Conservation (phyloP, 306 rosid genomes). For the Nissolia schottii region DNA sequence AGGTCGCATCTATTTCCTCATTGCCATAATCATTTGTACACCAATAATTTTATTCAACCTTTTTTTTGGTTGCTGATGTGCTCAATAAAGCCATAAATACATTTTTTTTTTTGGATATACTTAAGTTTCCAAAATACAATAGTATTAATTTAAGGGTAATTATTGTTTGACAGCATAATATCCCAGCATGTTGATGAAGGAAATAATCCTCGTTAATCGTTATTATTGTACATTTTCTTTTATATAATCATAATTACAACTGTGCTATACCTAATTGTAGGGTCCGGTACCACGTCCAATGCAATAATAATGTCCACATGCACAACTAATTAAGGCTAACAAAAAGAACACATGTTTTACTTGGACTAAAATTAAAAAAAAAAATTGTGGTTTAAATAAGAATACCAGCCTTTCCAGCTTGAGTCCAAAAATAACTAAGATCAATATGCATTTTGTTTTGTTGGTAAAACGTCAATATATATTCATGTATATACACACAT, state of each 20-base stretch:
- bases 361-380: no score
- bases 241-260: background rate
- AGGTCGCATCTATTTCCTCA: slow-evolving; percentile 15
- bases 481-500: no score
- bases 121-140: background rate
- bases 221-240: background rate
- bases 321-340: background rate
- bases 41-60: background rate
- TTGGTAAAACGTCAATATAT: no score
- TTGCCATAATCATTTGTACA: slow-evolving; percentile 4
- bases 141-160: background rate
- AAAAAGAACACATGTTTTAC: background rate
- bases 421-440: background rate
- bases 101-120: background rate
- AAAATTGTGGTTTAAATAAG: background rate
- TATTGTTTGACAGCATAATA: background rate
- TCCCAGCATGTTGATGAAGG: background rate
- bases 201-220: background rate
- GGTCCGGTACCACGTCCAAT: background rate
- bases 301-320: background rate
- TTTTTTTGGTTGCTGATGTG: background rate
- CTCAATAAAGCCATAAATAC: background rate
- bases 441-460: no score
- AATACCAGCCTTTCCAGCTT: background rate
- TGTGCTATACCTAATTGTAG: background rate